Base-by-base conservation (phyloP, 2,329 filamentous ascomycete species). In the Calonectria honghensis region DNA sequence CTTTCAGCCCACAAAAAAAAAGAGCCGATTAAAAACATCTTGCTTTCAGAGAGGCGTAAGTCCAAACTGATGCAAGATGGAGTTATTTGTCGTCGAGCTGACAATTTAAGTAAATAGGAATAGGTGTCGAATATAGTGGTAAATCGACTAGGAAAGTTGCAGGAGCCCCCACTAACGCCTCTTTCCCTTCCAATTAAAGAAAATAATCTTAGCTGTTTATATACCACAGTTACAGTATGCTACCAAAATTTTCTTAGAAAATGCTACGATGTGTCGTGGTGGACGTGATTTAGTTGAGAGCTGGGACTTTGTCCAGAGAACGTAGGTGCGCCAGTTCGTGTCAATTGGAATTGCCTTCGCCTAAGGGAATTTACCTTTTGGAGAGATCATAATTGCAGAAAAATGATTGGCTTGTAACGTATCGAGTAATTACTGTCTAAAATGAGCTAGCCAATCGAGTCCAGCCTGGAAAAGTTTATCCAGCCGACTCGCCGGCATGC, bases 391-490 rank as follows among this genome's bases (percentile, higher is more conserved):
- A 6, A 29, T 41, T 41, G 13, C 14, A 6, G n/a, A 29, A 35
- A 9, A 63, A 48, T 48, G 1, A 48, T 48, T 48, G 45, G 18
- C n/a, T 48, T 48, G 45, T 11, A 18, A 24, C 1, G 4, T 1
- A 4, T 13, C 14, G 31, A 24, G 37, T 27, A n/a, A 6, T 2
- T 9, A 29, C 16, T 1, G 6, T 18, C 14, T 14, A 41, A 41
- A 20, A 6, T 31, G 24, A 29, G 35, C 39, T 2, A 27, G n/a
- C 24, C 35, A 45, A 35, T 51, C 27, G 29, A 32, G 20, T 6
- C 3, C n/a, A 52, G 10, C 13, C 54, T 61, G 71, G 71, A 51
- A 57, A 73, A 69, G n/a, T 29, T 69, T 73, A 69, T 39, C 71
- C 71, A 68, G 57, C 29, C 32, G 20, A 24, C 11, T 50, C n/a